A percentile compares a stretch with the other conserved stretches of the same genome.
Evolutionary conservation across 192 early-diverging fungal genomes (phyloP).

Genomic region (Gamsiella multidivaricata): DNA sequence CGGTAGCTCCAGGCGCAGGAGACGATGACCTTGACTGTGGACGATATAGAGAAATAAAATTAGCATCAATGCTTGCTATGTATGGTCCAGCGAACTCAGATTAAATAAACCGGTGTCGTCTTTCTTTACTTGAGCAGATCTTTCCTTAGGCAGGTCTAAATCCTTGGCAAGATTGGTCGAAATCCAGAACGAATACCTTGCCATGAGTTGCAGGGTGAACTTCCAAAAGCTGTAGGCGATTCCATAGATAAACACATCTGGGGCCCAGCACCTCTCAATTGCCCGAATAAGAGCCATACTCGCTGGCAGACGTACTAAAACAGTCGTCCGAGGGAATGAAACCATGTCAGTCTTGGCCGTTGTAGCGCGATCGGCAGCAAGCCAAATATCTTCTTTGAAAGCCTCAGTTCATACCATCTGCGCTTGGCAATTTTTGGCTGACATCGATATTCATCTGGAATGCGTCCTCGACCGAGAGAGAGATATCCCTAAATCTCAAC

Average conservation of each 20-base stretch:
- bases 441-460: slow-evolving; percentile 26
- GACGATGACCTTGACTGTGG: slow-evolving; percentile 36
- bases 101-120: slow-evolving; percentile 11
- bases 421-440: background rate
- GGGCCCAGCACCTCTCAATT: slow-evolving; percentile 67
- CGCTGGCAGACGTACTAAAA: slow-evolving; percentile 50
- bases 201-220: slow-evolving; percentile 65
- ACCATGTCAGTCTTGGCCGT: background rate
- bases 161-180: slow-evolving; percentile 23
- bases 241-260: slow-evolving; percentile 66
- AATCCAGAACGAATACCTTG: slow-evolving; percentile 36
- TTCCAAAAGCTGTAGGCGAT: slow-evolving; percentile 71
- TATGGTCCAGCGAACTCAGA: no score
- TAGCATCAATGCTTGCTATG: background rate
- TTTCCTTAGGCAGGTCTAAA: slow-evolving; percentile 12
- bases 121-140: slow-evolving; percentile 22
- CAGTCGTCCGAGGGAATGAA: background rate
- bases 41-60: background rate
- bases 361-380: background rate
- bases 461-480: slow-evolving; percentile 54
- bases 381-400: background rate
- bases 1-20: slow-evolving; percentile 19
- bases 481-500: slow-evolving; percentile 65
- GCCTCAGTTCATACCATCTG: slow-evolving; percentile 9
- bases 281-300: slow-evolving; percentile 62